phyloP scores from a whole-genome alignment of 441 rosid species.

The Melastoma candidum region DNA sequence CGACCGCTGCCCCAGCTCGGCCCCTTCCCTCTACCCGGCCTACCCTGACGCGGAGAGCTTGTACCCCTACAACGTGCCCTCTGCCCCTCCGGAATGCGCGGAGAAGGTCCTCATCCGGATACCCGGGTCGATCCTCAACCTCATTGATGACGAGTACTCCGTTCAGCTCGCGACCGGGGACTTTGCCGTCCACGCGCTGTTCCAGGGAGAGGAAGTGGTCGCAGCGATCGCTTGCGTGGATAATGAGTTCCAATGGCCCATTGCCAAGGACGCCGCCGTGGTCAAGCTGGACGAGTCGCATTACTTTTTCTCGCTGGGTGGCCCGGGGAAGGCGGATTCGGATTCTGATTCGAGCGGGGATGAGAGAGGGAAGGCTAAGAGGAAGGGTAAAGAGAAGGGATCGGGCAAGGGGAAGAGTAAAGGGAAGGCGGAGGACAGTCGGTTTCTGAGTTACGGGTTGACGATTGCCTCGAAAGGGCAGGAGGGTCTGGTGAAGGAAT shows the following conservation, averaged over 20 bases:
- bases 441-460: constrained; percentile 66
- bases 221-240: constrained; percentile 71
- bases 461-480: constrained; percentile 79
- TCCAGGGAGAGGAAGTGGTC: constrained; percentile 51
- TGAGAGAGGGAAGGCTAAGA: not conserved
- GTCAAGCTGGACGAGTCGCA: constrained; percentile 78
- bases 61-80: constrained; percentile 27
- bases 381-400: too few relatives aligned
- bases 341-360: not conserved
- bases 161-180: constrained; percentile 78
- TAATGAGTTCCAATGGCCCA: constrained; percentile 83
- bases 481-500: constrained; percentile 34
- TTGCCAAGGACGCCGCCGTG: constrained; percentile 57
- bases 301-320: constrained; percentile 71
- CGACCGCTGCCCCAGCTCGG: too few relatives aligned
- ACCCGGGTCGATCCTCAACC: constrained; percentile 71
- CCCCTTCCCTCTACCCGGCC: too few relatives aligned
- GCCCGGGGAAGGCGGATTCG: constrained; percentile 25
- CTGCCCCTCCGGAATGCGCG: constrained; percentile 12
- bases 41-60: constrained; percentile 25
- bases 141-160: constrained; percentile 59
- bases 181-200: constrained; percentile 45
- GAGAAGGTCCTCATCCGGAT: constrained; percentile 52
- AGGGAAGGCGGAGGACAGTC: constrained; percentile 14
- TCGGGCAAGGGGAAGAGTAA: not conserved